A percentile compares a stretch with the other conserved stretches of the same genome.
Conservation (phyloP, 495 filamentous ascomycete genomes). For the Pyrenula massariospora region DNA sequence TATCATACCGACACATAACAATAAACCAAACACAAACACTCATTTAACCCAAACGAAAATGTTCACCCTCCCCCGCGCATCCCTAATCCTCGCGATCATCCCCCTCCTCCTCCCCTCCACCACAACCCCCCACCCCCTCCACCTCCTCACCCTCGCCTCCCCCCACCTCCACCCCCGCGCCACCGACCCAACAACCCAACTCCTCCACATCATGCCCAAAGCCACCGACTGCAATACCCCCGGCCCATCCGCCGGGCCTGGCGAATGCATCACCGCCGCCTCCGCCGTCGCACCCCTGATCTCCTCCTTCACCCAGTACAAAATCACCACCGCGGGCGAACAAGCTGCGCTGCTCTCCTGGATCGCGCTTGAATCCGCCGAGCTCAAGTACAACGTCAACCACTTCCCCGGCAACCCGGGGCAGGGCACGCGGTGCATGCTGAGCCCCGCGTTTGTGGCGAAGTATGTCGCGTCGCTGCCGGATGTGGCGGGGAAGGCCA, state of each 20-base stretch:
- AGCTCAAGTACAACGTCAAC: conserved; percentile 60
- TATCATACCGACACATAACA: too few species aligned
- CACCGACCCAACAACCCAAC: conserved; percentile 28
- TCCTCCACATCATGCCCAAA: conserved; percentile 38
- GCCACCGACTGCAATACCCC: conserved; percentile 32
- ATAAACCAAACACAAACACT: too few species aligned
- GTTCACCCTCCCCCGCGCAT: conserved; percentile 7
- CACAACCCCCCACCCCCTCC: conserved; percentile 9
- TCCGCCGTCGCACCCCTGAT: conserved; percentile 48
- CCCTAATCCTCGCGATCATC: conserved; percentile 9
- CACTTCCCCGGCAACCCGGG: conserved; percentile 48
- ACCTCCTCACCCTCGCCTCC: not conserved
- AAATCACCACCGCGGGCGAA: conserved; percentile 38
- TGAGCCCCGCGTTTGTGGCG: conserved; percentile 45
- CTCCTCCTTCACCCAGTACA: conserved; percentile 43
- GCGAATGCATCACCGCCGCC: conserved; percentile 56
- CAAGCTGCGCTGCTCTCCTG: conserved; percentile 51
- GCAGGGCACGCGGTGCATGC: conserved; percentile 79
- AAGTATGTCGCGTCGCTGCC: conserved; percentile 50
- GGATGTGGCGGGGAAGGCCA: conserved; percentile 26
- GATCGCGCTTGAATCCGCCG: conserved; percentile 56
- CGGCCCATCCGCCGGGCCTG: conserved; percentile 11
- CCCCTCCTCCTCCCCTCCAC: conserved; percentile 14
- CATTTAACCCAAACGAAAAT: not conserved
- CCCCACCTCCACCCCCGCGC: not conserved